Conservation (phyloP, 2,329 filamentous ascomycete genomes). For the Purpureocillium lavendulum region DNA sequence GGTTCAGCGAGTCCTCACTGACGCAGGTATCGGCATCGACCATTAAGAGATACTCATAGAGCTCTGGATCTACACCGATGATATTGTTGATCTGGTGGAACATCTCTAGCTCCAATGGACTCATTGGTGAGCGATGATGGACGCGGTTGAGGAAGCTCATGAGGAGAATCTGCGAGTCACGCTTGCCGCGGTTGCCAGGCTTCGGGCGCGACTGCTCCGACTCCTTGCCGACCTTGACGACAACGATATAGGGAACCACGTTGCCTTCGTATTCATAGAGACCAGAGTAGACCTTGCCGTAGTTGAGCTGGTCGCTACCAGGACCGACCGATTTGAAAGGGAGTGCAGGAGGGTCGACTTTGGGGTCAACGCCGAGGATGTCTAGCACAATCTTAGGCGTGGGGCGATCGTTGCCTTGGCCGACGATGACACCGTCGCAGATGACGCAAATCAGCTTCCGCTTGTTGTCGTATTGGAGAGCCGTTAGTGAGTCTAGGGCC, state of each 20-base stretch:
- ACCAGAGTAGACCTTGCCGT: conserved; percentile 96
- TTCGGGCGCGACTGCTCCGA: conserved; percentile 86
- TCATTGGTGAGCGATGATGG: conserved; percentile 90
- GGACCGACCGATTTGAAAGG: conserved; percentile 89
- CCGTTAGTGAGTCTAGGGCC: conserved; percentile 87
- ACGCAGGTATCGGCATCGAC: conserved; percentile 97
- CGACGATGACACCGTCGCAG: conserved; percentile 95
- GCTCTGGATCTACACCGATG: conserved; percentile 92
- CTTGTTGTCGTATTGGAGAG: conserved; percentile 96
- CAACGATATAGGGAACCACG: conserved; percentile 89
- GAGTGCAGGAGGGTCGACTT: conserved; percentile 87
- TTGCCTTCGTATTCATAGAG: conserved; percentile 97
- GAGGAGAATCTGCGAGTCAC: conserved; percentile 90
- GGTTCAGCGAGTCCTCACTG: conserved; percentile 82
- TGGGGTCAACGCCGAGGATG: conserved; percentile 93
- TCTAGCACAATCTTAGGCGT: conserved; percentile 97
- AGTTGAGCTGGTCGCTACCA: conserved; percentile 90
- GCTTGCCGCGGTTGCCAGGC: conserved; percentile 96
- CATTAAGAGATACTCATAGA: conserved; percentile 97
- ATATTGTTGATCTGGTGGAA: conserved; percentile 99
- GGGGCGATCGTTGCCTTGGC: conserved; percentile 89
- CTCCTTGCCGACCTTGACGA: conserved; percentile 96
- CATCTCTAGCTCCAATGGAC: conserved; percentile 90
- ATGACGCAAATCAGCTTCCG: conserved; percentile 93
- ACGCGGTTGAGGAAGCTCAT: conserved; percentile 98